These are phyloP conservation scores for Plasmodium adleri DNA, from an alignment of 169 alveolate species.

Conservation along the genomic window DNA sequence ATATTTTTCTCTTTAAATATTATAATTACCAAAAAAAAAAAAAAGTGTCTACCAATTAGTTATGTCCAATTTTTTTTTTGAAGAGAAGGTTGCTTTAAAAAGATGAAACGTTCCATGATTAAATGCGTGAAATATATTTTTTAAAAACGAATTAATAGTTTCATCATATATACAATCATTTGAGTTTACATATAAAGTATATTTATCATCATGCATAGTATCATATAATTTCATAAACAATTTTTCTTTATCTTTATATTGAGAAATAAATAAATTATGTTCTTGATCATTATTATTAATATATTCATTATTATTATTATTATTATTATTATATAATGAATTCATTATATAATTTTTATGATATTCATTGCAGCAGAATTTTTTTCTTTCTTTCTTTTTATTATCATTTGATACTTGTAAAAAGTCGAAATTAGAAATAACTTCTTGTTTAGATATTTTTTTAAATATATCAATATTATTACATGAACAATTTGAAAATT, in stretches of 20 bases:
- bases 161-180: slow-evolving; percentile 12
- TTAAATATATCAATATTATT: slow-evolving; percentile 46
- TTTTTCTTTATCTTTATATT: slow-evolving; percentile 50
- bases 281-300: neutral
- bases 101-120: slow-evolving; percentile 35
- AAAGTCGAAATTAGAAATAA: slow-evolving; percentile 54
- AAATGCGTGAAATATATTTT: slow-evolving; percentile 11
- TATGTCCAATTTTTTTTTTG: slow-evolving; percentile 58
- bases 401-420: slow-evolving; percentile 4
- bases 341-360: neutral
- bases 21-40: too few relatives aligned
- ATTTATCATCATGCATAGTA: slow-evolving; percentile 49
- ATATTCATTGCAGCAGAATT: neutral
- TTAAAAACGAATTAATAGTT: slow-evolving; percentile 40
- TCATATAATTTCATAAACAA: slow-evolving; percentile 33
- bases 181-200: slow-evolving; percentile 48
- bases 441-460: slow-evolving; percentile 38
- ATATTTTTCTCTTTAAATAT: neutral
- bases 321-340: too few relatives aligned
- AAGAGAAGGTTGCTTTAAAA: slow-evolving; percentile 27
- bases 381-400: neutral
- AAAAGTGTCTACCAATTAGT: slow-evolving; percentile 22
- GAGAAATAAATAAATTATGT: neutral
- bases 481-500: slow-evolving; percentile 30
- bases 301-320: too few relatives aligned